Evolutionary conservation across 306 rosid species (phyloP), one percentile per base, ranked within the genome.

Genomic region (Ormosia semicastrata): DNA sequence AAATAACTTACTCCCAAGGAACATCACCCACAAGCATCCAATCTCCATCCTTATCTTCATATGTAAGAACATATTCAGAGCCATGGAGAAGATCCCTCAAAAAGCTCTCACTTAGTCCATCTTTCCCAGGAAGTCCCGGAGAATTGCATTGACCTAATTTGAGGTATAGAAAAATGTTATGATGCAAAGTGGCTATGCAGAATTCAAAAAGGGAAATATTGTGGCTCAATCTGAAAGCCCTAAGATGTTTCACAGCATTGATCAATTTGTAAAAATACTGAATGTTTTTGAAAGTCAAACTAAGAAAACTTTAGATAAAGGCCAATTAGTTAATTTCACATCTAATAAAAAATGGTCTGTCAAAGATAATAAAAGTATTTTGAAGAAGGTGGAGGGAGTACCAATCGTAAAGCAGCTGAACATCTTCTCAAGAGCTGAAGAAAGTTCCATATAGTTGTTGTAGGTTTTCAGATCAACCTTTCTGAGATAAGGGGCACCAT

Each of bases 21-120:
- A 95, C 99, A 84, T 95, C 98, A 65, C 98, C 98, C 59, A 92
- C 99, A 66, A 95, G 97, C 99, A 95, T 95, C 99, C 99, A 95
- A 46, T 95, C 99, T 34, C 95, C 97, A 75, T 95, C 99, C 85
- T 81, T 93, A 85, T 95, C 99, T 89, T 95, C 96, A 78, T 88
- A 95, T 9, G 99, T 93, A 62, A 93, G 90, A 76, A 92, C 99
- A 67, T 91, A 91, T 71, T 95, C 95, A 68, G 98, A 93, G 33
- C 97, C 91, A 57, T 85, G 91, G 17, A 95, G 94, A 69, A 93
- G 91, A 84, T 95, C 98, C 97, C 88, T 89, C 89, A 92, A 82
- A 66, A 89, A 87, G 77, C 97, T 93, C 77, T 89, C 97, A 66
- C 90, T 95, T 17, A 93, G 86, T 66, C 95, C 92, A 70, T 89